Evolutionary conservation across 352 stramenopile genomes (phyloP).

Genomic region (Halophytophthora batemanensis): DNA sequence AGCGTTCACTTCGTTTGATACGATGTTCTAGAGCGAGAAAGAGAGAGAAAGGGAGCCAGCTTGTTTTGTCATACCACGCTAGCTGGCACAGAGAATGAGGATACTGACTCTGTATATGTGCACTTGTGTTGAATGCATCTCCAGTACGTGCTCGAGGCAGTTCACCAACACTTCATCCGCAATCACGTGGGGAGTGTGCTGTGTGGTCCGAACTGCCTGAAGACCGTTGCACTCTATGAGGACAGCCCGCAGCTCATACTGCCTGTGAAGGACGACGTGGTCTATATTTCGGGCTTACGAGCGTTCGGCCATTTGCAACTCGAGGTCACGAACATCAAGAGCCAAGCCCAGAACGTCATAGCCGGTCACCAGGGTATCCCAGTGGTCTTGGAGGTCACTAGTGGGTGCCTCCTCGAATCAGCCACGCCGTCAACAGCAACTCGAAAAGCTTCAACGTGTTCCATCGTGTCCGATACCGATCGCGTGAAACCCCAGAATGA

Average conservation of each 20-base stretch:
- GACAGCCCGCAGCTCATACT: constrained; percentile 21
- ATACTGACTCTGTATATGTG: background rate
- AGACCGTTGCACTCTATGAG: constrained; percentile 36
- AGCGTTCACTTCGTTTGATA: background rate
- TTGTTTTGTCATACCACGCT: too few species aligned
- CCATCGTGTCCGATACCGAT: background rate
- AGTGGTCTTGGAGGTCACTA: constrained; percentile 33
- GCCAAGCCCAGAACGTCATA: constrained; percentile 2
- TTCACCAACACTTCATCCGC: constrained; percentile 59
- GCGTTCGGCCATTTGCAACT: constrained; percentile 31
- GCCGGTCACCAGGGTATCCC: constrained; percentile 20
- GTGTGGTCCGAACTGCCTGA: constrained; percentile 39
- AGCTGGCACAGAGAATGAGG: too few species aligned
- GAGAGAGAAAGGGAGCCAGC: background rate
- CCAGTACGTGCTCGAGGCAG: constrained; percentile 44
- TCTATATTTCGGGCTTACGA: constrained; percentile 29
- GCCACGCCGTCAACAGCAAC: background rate
- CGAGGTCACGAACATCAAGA: constrained; percentile 14
- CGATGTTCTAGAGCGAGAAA: too few species aligned
- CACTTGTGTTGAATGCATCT: background rate
- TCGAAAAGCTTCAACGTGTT: background rate
- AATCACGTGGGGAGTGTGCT: constrained; percentile 34
- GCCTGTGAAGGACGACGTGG: constrained; percentile 9
- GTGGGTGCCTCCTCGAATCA: constrained; percentile 20
- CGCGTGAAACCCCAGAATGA: background rate